Percentiles rank a stretch among this genome's conserved stretches.
These are phyloP conservation scores for Scedosporium dehoogii DNA, from an alignment of 2,329 filamentous ascomycete species.

Conservation along the genomic window DNA sequence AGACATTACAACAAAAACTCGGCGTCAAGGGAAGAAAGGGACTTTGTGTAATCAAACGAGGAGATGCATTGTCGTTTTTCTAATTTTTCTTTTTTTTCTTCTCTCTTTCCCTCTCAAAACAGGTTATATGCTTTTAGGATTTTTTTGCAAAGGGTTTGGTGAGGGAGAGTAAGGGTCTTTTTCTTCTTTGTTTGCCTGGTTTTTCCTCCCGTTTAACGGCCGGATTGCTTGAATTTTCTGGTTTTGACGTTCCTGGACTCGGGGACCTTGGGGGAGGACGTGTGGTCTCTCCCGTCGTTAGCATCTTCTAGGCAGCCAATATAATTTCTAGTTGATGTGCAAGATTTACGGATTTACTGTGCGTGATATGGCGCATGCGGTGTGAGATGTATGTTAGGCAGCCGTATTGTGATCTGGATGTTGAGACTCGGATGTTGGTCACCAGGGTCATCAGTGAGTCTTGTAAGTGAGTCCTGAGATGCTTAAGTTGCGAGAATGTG, in stretches of 20 bases:
- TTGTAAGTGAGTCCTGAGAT: too few species aligned
- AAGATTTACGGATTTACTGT: not conserved
- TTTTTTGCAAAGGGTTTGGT: not conserved
- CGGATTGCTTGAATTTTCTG: too few species aligned
- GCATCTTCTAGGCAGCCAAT: constrained; percentile 1
- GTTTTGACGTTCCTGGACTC: too few species aligned
- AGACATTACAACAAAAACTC: not conserved
- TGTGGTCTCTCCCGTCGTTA: not conserved
- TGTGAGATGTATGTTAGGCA: too few species aligned
- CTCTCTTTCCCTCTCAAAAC: not conserved
- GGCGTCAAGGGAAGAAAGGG: not conserved
- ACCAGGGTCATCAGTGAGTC: too few species aligned
- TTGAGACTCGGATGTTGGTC: too few species aligned
- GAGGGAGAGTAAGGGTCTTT: too few species aligned
- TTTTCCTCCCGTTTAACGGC: not conserved
- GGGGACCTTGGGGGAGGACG: not conserved
- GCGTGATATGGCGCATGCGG: too few species aligned
- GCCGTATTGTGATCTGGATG: too few species aligned
- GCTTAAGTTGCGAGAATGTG: too few species aligned
- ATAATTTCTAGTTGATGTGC: not conserved
- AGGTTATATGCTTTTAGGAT: not conserved
- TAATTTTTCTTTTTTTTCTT: not conserved
- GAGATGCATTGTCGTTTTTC: not conserved
- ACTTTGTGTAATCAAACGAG: not conserved
- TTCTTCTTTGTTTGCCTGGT: not conserved